Base-by-base conservation (phyloP, 495 filamentous ascomycete genomes). In the Amphirosellinia nigrospora region DNA sequence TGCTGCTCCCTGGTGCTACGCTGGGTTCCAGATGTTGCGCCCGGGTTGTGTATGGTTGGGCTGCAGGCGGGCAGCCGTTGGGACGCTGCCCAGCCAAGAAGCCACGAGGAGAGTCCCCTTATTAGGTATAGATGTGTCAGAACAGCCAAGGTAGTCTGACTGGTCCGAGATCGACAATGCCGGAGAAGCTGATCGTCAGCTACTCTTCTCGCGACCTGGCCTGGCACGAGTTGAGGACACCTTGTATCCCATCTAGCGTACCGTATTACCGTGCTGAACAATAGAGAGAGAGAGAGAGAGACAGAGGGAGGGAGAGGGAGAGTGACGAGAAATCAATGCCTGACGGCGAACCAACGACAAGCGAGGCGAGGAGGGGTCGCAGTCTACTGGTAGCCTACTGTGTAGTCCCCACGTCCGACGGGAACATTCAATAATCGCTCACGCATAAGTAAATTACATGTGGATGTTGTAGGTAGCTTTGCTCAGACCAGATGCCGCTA, bases 11-110 rank as follows among this genome's bases (percentile, higher is more conserved):
- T 41, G 39, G 10, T 41, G 39, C 41, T 43, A 15, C 30, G 66
- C 53, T 39, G 53, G 67, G 59, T 69, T 69, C 59, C 58, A 62
- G 34, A 39, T 38, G 28, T 52, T 61, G 48, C 50, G 67, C 34
- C 67, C 61, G 36, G 58, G 59, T 38, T 63, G 59, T 36, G 23
- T n/a, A 46, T 58, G 68, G 60, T 70, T 70, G 60, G 68, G 68
- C 68, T 70, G 68, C 68, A 70, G 68, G 34, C 60, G 50, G 43
- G 66, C 38, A 4, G 38, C 50, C 52, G 50, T 34, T 67, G 36
- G 68, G 56, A 70, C 46, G 68, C 68, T 70, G 68, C 68, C 68
- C 68, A 70, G 68, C 56, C 68, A 58, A 70, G 48, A 62, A 48
- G 55, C 59, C 68, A 70, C 68, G 68, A 70, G 68, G 59, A 48